Evolutionary conservation across 176 grass and related monocot species (phyloP), one percentile per base, ranked within the genome.

Genomic region (Pharus latifolius): DNA sequence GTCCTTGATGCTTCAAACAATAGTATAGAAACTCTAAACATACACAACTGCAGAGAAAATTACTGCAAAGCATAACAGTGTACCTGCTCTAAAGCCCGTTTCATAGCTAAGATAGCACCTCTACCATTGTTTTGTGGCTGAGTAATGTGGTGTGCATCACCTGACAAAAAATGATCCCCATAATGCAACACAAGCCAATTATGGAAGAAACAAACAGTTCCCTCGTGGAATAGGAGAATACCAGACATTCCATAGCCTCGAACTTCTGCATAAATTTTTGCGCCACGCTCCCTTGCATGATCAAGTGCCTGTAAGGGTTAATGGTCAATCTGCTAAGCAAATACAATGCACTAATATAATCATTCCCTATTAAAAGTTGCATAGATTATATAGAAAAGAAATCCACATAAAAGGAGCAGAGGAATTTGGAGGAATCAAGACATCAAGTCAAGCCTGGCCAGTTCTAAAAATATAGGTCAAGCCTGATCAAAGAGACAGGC

Each of bases 131-230:
- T 80, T 15, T 90, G 89, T 46, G 94, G 94, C 63, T 93, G 78
- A 70, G 94, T 98, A 75, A 98, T 98, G 71, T 98, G 94, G 68
- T 98, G 78, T 4, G 94, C 94, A 75, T 98, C 94, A 38, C 94
- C 94, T 98, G 65, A 68, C 49, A 65, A 4, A 84, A 83, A 41
- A 11, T 26, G 19, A 51, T 17, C 15, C 63, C n/a, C n/a, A 54
- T 25, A 27, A 29, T 49, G 52, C 10, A 46, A 31, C 3, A 69
- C 4, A 65, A 38, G 63, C 0, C 45, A 60, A 68, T 42, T 11
- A 25, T 13, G 33, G 17, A 72, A 8, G 17, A 65, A 71, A 30
- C 8, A 49, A 26, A 18, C 41, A 24, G 49, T 70, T 53, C 38
- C 8, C 32, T 50, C 66, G 28, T 55, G 17, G 11, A 82, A 74